Percentiles rank a stretch among this genome's conserved stretches.
Conservation (phyloP, 2,329 filamentous ascomycete species). For the Diaporthe capsici region DNA sequence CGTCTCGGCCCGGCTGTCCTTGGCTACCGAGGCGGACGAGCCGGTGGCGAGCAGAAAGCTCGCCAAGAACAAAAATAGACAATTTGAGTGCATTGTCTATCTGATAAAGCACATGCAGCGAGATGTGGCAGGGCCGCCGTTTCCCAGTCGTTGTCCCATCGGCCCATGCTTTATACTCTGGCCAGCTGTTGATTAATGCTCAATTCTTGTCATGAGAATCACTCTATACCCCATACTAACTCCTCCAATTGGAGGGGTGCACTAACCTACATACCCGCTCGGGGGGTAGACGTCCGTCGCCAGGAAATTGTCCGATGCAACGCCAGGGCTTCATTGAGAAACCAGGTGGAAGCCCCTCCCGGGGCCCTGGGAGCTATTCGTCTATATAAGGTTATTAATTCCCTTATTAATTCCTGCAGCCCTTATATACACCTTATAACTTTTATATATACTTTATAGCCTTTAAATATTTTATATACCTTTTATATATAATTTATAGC, state of each 20-base stretch:
- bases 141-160: neutral
- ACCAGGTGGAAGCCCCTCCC: too few relatives aligned
- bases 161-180: neutral
- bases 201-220: neutral
- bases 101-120: neutral
- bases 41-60: conserved; percentile 1
- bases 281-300: conserved; percentile 16
- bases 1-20: conserved; percentile 6
- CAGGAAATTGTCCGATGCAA: neutral
- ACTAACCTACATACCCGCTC: conserved; percentile 4
- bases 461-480: too few relatives aligned
- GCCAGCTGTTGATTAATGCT: neutral
- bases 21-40: conserved; percentile 1
- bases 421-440: too few relatives aligned
- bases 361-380: too few relatives aligned
- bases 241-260: neutral
- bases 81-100: conserved; percentile 24
- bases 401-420: too few relatives aligned
- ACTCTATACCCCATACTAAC: neutral
- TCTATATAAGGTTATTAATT: too few relatives aligned
- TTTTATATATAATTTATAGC: too few relatives aligned
- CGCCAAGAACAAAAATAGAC: neutral
- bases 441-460: too few relatives aligned
- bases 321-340: neutral
- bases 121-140: neutral